A percentile compares a stretch with the other conserved stretches of the same genome.
Evolutionary conservation across 257 asterid species (phyloP).

Genomic region (Verbascum thapsus): DNA sequence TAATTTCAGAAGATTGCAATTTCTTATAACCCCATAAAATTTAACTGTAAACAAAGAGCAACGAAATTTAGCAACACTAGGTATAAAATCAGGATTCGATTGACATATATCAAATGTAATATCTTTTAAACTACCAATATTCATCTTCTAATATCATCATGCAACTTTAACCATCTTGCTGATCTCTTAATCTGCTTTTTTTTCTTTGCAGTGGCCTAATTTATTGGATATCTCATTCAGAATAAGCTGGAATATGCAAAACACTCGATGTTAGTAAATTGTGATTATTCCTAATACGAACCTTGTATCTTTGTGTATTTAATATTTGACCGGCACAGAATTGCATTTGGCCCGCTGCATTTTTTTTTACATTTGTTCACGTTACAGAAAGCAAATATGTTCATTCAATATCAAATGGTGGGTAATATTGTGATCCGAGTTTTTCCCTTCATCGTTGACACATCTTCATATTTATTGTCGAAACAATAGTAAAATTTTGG

Average conservation of each 20-base stretch:
- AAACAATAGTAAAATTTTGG: no score
- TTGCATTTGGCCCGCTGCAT: neutral
- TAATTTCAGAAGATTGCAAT: no score
- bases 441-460: neutral
- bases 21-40: no score
- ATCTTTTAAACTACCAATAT: no score
- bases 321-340: neutral
- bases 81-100: no score
- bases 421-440: neutral
- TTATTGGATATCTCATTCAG: constrained; percentile 59
- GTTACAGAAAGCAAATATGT: constrained; percentile 9
- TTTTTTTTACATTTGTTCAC: constrained; percentile 11
- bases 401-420: neutral
- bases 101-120: no score
- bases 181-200: neutral
- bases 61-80: no score
- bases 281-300: constrained; percentile 3
- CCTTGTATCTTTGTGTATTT: constrained; percentile 15
- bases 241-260: constrained; percentile 26
- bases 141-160: neutral
- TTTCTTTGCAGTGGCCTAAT: constrained; percentile 69
- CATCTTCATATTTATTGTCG: neutral
- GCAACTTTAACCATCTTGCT: neutral
- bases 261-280: constrained; percentile 10
- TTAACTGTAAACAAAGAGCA: no score